Conservation (phyloP, 306 rosid genomes). For the Vicia villosa region DNA sequence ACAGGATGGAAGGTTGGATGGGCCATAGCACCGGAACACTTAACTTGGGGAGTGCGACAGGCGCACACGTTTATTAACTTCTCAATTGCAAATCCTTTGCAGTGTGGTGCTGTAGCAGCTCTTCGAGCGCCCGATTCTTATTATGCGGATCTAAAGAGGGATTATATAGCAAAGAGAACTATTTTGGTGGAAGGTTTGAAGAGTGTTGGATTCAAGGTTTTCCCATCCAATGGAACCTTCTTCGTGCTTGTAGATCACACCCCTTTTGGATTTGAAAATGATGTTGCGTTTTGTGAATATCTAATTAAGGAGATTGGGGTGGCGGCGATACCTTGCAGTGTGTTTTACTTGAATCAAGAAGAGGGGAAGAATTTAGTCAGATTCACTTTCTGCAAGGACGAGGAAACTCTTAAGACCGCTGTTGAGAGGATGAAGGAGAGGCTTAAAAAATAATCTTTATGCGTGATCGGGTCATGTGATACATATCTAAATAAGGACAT, state of each 20-base stretch:
- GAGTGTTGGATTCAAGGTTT: conserved; percentile 77
- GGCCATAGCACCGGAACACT: conserved; percentile 83
- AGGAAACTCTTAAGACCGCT: conserved; percentile 68
- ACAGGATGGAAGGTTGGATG: conserved; percentile 95
- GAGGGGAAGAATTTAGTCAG: conserved; percentile 86
- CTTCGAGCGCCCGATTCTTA: conserved; percentile 83
- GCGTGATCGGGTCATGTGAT: background rate
- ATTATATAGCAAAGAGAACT: conserved; percentile 66
- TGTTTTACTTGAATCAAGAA: conserved; percentile 78
- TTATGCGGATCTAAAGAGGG: conserved; percentile 66
- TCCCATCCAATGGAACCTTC: conserved; percentile 77
- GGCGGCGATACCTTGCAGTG: conserved; percentile 84
- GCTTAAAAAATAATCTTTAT: conserved; percentile 53
- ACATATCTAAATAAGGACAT: conserved; percentile 46
- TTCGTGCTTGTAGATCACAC: conserved; percentile 86
- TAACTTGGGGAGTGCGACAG: conserved; percentile 80
- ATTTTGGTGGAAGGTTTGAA: conserved; percentile 80
- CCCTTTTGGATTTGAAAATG: conserved; percentile 76
- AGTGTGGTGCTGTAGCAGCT: conserved; percentile 77
- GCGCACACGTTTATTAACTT: conserved; percentile 63
- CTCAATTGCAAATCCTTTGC: conserved; percentile 73
- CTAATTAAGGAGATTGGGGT: conserved; percentile 85
- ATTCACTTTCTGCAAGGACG: conserved; percentile 89
- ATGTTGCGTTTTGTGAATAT: conserved; percentile 80
- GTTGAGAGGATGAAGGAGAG: conserved; percentile 80